Evolutionary conservation across 2,329 filamentous ascomycete genomes (phyloP).

Genomic region (Diaporthe velutina): DNA sequence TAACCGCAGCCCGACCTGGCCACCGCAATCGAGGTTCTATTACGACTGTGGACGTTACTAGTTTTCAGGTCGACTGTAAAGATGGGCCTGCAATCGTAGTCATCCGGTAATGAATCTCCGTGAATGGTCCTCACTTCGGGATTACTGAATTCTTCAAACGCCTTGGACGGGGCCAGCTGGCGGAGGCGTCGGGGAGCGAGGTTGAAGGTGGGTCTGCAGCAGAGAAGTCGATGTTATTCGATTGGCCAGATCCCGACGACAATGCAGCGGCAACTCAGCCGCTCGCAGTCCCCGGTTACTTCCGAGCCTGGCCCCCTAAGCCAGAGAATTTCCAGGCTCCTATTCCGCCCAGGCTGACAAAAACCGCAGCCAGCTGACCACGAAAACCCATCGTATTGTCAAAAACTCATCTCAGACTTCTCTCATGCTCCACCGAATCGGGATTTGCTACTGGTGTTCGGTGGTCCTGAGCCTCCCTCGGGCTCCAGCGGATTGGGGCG

Average conservation of each 20-base stretch:
- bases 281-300: slow-evolving; percentile 16
- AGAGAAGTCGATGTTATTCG: slow-evolving; percentile 17
- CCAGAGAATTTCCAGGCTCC: slow-evolving; percentile 32
- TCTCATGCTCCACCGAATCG: slow-evolving; percentile 8
- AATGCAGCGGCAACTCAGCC: slow-evolving; percentile 10
- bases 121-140: not conserved
- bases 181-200: slow-evolving; percentile 1
- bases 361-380: slow-evolving; percentile 28
- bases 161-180: not conserved
- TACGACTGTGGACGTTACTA: not conserved
- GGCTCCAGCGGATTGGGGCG: not conserved
- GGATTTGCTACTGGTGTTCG: not conserved
- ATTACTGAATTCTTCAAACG: slow-evolving; percentile 13
- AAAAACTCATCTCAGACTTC: slow-evolving; percentile 17
- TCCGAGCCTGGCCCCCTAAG: slow-evolving; percentile 17
- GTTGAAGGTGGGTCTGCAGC: slow-evolving; percentile 28
- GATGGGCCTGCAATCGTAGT: no score
- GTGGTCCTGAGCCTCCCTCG: not conserved
- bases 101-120: not conserved
- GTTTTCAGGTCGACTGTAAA: not conserved
- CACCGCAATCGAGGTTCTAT: not conserved
- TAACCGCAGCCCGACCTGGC: not conserved
- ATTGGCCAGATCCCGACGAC: slow-evolving; percentile 30
- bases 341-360: slow-evolving; percentile 28
- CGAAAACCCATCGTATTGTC: slow-evolving; percentile 12